Evolutionary conservation across 495 filamentous ascomycete species (phyloP).

Genomic region (Aspergillus coremiiformis): DNA sequence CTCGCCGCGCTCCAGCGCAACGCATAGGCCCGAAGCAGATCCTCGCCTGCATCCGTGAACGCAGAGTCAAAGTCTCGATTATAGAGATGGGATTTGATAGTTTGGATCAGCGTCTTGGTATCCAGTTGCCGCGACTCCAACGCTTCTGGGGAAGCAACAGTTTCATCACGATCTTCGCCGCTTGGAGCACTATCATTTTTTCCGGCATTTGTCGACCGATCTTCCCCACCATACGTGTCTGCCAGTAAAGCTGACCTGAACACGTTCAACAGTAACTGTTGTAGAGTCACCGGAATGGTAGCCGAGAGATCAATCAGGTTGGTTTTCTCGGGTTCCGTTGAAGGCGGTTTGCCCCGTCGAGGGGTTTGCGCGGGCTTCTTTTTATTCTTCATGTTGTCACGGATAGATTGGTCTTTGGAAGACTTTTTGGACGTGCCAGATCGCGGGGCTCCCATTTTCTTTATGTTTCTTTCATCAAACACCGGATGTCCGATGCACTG

Average conservation of each 20-base stretch:
- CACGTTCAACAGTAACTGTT: constrained; percentile 70
- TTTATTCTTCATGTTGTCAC: constrained; percentile 11
- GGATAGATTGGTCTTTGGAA: background rate
- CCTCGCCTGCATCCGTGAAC: constrained; percentile 55
- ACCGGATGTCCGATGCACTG: too few relatives aligned
- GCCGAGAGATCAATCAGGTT: constrained; percentile 20
- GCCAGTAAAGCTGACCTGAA: constrained; percentile 58
- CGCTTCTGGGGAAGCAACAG: background rate
- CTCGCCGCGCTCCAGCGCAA: constrained; percentile 79
- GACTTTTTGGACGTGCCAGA: background rate
- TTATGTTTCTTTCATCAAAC: too few relatives aligned
- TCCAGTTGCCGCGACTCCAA: constrained; percentile 25
- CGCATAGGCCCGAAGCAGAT: constrained; percentile 70
- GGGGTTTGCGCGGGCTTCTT: constrained; percentile 7
- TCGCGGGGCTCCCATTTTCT: constrained; percentile 8
- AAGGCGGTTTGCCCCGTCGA: constrained; percentile 10
- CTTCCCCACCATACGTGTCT: background rate
- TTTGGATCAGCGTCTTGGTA: constrained; percentile 56
- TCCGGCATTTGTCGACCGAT: background rate
- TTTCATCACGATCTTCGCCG: background rate
- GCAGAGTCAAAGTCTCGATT: constrained; percentile 75
- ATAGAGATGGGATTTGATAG: constrained; percentile 75
- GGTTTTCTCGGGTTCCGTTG: constrained; percentile 7
- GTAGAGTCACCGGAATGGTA: constrained; percentile 44
- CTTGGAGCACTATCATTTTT: background rate